Evolutionary conservation across 805 yeast genomes (phyloP), one percentile per base, ranked within the genome.

Genomic region (Metschnikowia kofuensis): DNA sequence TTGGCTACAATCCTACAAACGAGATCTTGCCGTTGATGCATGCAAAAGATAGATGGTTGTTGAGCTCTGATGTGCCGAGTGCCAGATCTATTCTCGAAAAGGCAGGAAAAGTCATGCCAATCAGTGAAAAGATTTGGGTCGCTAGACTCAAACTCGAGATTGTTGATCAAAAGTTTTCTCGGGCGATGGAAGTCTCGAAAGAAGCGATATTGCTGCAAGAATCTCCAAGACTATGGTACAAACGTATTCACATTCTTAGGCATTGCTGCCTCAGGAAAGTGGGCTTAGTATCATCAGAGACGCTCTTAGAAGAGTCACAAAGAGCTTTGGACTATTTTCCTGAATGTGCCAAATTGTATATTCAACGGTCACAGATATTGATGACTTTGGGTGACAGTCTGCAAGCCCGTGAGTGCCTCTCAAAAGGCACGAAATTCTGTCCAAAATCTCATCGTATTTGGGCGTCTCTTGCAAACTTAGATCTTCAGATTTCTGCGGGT

Each of bases 111-210:
- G 46, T 55, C 2, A 65, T 78, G 8, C 78, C 84, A 1, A 54
- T 64, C 0, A 72, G 69, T 51, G 84, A 80, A 51, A 79, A 76
- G 26, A 61, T 89, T 9, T 84, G 89, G 88, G 68, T 85, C 43
- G 92, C 92, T 0, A 74, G 84, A n/a, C 71, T 85, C 26, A 85
- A 87, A 54, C 65, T 89, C 32, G 87, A 87, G 48, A 67, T 70
- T 14, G 72, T 72, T 21, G 65, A 70, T 6, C 64, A 67, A 5
- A 60, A 76, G 16, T 46, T 46, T 29, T 13, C 38, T 9, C 38
- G 35, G 15, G 49, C 49, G 4, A 84, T 85, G 0, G 53, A 69
- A 4, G 30, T 57, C 4, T 65, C 75, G 0, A 63, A 68, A 1
- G 43, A 40, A n/a, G 53, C 62, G 7, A 27, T 38, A 5, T 38